phyloP scores from a whole-genome alignment of 106 monocot genomes.

The Posidonia australis region DNA sequence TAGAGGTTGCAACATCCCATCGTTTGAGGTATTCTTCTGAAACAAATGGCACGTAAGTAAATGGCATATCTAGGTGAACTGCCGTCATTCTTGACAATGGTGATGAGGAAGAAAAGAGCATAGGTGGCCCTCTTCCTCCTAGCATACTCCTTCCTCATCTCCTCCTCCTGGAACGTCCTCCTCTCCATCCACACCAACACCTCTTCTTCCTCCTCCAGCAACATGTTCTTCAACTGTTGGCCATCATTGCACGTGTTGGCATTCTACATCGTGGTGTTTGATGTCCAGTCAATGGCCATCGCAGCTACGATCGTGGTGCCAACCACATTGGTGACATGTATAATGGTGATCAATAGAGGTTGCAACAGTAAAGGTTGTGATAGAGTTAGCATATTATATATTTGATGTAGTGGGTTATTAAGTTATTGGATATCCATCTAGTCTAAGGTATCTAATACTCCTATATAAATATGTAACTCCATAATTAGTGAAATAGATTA shows the following conservation, averaged over 20 bases:
- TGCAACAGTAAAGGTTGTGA: no score
- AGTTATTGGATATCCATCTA: no score
- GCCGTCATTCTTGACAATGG: conserved; percentile 7
- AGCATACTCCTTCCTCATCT: conserved; percentile 66
- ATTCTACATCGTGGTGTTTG: conserved; percentile 59
- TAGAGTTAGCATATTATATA: no score
- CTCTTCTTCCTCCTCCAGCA: neutral
- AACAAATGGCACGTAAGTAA: no score
- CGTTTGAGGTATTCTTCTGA: no score
- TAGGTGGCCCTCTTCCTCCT: conserved; percentile 75
- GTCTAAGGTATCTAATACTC: no score
- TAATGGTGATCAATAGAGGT: no score
- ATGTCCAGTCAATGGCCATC: conserved; percentile 55
- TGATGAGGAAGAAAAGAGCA: conserved; percentile 44
- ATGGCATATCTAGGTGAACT: no score
- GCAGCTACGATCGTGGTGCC: conserved; percentile 59
- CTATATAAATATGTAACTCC: no score
- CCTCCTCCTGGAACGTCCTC: conserved; percentile 65
- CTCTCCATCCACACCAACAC: conserved; percentile 49
- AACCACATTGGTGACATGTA: conserved; percentile 48
- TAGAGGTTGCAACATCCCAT: no score
- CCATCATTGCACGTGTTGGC: conserved; percentile 44
- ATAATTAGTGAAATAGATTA: no score
- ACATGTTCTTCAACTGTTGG: neutral
- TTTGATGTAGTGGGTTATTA: no score